phyloP scores from a whole-genome alignment of 345 rosid species.

The Citrus hindsii region DNA sequence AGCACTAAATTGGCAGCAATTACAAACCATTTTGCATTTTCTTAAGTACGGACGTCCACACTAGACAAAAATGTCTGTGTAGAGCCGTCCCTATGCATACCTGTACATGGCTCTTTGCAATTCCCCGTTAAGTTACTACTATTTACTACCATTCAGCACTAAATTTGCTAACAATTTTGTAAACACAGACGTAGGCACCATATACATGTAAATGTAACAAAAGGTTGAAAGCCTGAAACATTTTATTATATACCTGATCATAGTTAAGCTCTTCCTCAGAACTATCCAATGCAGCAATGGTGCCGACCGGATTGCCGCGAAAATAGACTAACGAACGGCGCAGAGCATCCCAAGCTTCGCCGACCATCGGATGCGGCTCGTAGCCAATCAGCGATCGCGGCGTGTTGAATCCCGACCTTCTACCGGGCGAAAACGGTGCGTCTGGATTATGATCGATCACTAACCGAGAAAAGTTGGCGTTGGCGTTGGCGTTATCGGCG shows the following conservation, averaged over 20 bases:
- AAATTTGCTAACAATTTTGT: not conserved
- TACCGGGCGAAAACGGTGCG: conserved; percentile 45
- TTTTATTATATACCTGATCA: conserved; percentile 60
- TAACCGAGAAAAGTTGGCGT: conserved; percentile 35
- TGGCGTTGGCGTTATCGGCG: conserved; percentile 18
- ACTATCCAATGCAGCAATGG: conserved; percentile 81
- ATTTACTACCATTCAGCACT: not conserved
- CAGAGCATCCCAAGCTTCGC: conserved; percentile 89
- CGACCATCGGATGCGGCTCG: conserved; percentile 65
- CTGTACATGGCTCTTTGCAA: not conserved
- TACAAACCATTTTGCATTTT: too few species aligned
- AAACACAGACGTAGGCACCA: not conserved
- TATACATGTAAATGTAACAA: not conserved
- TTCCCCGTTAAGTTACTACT: not conserved
- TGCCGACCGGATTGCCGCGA: conserved; percentile 88
- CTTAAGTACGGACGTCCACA: not conserved
- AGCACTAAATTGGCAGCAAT: not conserved
- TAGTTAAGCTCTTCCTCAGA: conserved; percentile 85
- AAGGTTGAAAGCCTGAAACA: not conserved
- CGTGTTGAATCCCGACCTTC: conserved; percentile 61
- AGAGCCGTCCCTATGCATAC: not conserved
- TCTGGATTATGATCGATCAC: conserved; percentile 37
- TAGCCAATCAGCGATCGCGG: conserved; percentile 45
- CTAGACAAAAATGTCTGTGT: not conserved
- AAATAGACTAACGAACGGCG: conserved; percentile 67